Base-by-base conservation (phyloP, 169 alveolate genomes). In the Prorocentrum cordatum region DNA sequence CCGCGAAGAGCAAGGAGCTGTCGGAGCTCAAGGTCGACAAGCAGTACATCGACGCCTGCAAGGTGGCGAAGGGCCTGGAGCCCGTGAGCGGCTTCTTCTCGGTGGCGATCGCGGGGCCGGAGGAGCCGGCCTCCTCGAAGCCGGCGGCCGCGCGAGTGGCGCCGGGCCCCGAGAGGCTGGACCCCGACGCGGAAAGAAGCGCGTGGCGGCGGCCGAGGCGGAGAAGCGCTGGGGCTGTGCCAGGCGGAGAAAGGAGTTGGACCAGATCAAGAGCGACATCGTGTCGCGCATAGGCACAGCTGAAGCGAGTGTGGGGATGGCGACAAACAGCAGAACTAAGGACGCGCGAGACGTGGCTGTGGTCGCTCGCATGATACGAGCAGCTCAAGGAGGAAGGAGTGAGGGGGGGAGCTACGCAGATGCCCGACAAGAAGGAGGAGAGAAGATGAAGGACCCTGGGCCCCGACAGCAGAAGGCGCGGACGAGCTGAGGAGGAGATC, bases 321-420 rank as follows among this genome's bases (percentile, higher is more conserved):
- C 72, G 72, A 29, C 26, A n/a, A 29, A 31, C 72, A 62, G 72
- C 9, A 14, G 29, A 62, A 62, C 72, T n/a, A 62, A 62, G 32
- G 26, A 35, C 54, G 77, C 31, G 31, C n/a, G 22, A 33, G 27
- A 33, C 54, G 54, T 66, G 47, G 54, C 50, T 20, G 5, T 35
- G 77, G 77, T 32, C 58, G 27, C 26, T 24, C 32, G 77, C 0
- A 31, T 66, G 58, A 66, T n/a, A n/a, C n/a, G n/a, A 66, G 31
- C 58, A 66, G 54, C 77, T 66, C 58, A 66, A 32, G 29, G 77
- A 35, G n/a, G 72, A 32, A 66, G 77, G 26, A 35, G 77, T 7
- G 22, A 3, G 58, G 33, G 33, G 77, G 77, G 6, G 35, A 54
- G n/a, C n/a, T 54, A 31, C 58, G 33, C 22, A 32, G 58, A 66